Conservation (phyloP, 2,329 filamentous ascomycete species). For the Xylaria sp. region DNA sequence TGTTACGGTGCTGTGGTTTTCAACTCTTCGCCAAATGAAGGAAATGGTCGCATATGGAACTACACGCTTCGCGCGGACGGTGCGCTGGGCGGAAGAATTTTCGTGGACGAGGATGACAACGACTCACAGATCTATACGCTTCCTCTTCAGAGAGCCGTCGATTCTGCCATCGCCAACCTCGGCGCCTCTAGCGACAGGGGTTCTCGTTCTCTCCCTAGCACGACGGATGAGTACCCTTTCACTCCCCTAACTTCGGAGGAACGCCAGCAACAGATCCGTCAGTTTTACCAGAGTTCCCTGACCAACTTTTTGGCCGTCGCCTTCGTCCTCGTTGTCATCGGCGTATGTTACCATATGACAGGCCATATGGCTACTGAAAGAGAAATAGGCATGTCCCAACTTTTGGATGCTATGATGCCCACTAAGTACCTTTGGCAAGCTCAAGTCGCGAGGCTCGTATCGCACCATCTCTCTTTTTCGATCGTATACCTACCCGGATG, state of each 20-base stretch:
- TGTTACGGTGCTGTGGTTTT: conserved; percentile 83
- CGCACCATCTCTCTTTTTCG: conserved; percentile 83
- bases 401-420: conserved; percentile 93
- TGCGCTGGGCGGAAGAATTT: conserved; percentile 71
- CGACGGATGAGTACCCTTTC: conserved; percentile 76
- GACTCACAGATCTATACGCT: conserved; percentile 81
- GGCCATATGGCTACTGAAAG: conserved; percentile 87
- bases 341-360: conserved; percentile 86
- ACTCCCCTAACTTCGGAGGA: conserved; percentile 77
- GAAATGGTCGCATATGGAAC: conserved; percentile 76
- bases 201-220: conserved; percentile 52
- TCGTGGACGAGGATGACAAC: conserved; percentile 72
- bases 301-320: conserved; percentile 81
- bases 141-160: conserved; percentile 82
- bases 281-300: conserved; percentile 76
- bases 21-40: conserved; percentile 78
- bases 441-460: conserved; percentile 79
- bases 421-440: conserved; percentile 78
- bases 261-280: conserved; percentile 71
- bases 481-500: conserved; percentile 84
- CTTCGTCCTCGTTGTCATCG: conserved; percentile 82
- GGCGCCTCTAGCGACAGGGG: conserved; percentile 54
- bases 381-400: conserved; percentile 85
- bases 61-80: conserved; percentile 85
- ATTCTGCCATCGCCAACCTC: conserved; percentile 72